phyloP scores from a whole-genome alignment of 108 stramenopile genomes.

The Nannochloropsis granulata region DNA sequence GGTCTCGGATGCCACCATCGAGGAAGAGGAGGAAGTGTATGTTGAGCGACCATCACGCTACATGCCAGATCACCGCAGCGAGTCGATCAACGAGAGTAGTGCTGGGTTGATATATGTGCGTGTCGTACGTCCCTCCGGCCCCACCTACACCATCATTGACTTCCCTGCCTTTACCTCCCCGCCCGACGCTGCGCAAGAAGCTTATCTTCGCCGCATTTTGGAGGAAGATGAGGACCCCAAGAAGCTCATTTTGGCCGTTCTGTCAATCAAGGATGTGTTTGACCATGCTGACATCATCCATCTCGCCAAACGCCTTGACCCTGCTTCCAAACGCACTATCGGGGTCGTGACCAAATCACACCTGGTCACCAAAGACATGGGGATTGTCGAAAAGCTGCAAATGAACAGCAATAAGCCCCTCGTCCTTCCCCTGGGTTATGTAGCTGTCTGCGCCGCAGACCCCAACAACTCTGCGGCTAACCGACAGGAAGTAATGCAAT shows the following conservation, averaged over 20 bases:
- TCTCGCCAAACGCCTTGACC: background rate
- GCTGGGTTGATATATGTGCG: background rate
- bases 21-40: background rate
- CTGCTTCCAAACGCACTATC: background rate
- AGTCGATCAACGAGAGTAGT: background rate
- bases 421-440: background rate
- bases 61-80: background rate
- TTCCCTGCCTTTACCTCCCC: background rate
- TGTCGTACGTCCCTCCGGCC: background rate
- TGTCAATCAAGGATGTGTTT: background rate
- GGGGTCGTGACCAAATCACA: background rate
- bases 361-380: background rate
- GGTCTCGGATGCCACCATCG: background rate
- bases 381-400: background rate
- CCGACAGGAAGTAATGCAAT: background rate
- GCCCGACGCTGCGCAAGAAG: background rate
- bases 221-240: background rate
- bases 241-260: background rate
- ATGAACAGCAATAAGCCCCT: background rate
- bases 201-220: background rate
- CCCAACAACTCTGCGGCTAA: background rate
- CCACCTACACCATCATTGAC: background rate
- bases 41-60: too few relatives aligned
- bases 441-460: background rate
- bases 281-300: background rate